phyloP scores from a whole-genome alignment of 768 basidiomycete genomes.

The Plicaturopsis crispa region DNA sequence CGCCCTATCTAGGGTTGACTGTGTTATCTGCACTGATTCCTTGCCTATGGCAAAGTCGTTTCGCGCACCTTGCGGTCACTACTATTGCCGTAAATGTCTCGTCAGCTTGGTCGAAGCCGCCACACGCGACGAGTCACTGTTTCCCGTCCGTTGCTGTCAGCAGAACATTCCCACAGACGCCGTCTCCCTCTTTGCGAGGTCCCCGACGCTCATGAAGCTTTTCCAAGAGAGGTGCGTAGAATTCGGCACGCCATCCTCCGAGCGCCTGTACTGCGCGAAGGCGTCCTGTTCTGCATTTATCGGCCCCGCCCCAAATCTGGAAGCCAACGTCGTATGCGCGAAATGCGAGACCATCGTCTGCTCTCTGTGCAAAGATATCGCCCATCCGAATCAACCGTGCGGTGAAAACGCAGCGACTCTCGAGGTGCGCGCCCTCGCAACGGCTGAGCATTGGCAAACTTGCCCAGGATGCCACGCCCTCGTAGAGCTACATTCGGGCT shows the following conservation, averaged over 20 bases:
- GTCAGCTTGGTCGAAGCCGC: conserved; percentile 30
- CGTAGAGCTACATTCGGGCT: conserved; percentile 49
- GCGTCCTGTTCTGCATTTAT: conserved; percentile 48
- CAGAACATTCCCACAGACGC: conserved; percentile 20
- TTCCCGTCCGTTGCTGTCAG: conserved; percentile 47
- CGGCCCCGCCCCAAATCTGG: conserved; percentile 24
- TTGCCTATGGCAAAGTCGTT: conserved; percentile 1
- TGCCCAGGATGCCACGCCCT: conserved; percentile 52
- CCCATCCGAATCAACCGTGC: conserved; percentile 35
- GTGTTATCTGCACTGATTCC: neutral
- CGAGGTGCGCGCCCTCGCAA: conserved; percentile 38
- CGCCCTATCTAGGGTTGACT: neutral
- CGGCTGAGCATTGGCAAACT: conserved; percentile 45
- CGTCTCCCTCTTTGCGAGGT: conserved; percentile 22
- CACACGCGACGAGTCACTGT: conserved; percentile 41
- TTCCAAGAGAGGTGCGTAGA: conserved; percentile 19
- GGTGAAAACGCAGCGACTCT: conserved; percentile 32
- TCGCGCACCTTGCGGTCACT: conserved; percentile 34
- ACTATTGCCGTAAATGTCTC: conserved; percentile 40
- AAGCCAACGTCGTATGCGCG: conserved; percentile 24
- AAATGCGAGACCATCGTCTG: conserved; percentile 36
- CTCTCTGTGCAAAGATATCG: conserved; percentile 37
- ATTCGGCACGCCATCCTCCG: conserved; percentile 29
- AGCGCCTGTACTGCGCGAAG: conserved; percentile 44
- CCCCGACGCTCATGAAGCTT: neutral